Base-by-base conservation (phyloP, 2,329 filamentous ascomycete species). In the Xylariaceae sp. region DNA sequence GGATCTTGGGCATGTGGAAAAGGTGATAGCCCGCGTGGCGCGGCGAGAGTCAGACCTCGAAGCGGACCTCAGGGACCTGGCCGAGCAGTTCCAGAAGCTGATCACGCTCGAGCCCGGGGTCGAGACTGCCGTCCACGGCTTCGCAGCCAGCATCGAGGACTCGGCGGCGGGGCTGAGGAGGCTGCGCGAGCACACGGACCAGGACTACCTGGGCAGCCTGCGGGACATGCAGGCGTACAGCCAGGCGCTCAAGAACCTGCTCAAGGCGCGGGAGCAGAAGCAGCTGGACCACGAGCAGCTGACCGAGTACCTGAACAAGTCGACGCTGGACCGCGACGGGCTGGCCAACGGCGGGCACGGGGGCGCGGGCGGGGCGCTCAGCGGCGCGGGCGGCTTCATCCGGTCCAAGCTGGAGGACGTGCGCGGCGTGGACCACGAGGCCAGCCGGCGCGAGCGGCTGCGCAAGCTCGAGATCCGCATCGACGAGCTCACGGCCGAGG, bases 181-280 rank as follows among this genome's bases (percentile, higher is more conserved):
- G n/a, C 72, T 98, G 39, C 86, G 87, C 53, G 89, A 96, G 41
- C 75, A 88, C 51, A 96, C 90, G 0, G 92, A 98, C 55, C 88
- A 94, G 51, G 88, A 95, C 59, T 98, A 98, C 56, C 77, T 98
- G 2, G 86, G 87, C 46, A 90, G 83, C 35, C 70, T 98, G 33
- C 79, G 88, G 32, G 92, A 98, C 62, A 94, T 96, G 89, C 85
- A 93, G 50, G 83, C 88, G 17, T 98, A 96, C 61, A 90, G 88
- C 45, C 65, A 75, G n/a, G 83, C 88, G 0, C 68, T 96, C 29
- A 94, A 94, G 60, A 72, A 77, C 16, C 78, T 98, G 5, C 77
- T 98, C 43, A 94, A 94, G 59, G 86, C 86, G 2, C 81, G 92
- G 22, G 92, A 98, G 64, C 88, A 93, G 64, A 98, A 98, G 58